Evolutionary conservation across 78 protist genomes (phyloP), one percentile per base, ranked within the genome.

Genomic region (Protostelium mycophagum): DNA sequence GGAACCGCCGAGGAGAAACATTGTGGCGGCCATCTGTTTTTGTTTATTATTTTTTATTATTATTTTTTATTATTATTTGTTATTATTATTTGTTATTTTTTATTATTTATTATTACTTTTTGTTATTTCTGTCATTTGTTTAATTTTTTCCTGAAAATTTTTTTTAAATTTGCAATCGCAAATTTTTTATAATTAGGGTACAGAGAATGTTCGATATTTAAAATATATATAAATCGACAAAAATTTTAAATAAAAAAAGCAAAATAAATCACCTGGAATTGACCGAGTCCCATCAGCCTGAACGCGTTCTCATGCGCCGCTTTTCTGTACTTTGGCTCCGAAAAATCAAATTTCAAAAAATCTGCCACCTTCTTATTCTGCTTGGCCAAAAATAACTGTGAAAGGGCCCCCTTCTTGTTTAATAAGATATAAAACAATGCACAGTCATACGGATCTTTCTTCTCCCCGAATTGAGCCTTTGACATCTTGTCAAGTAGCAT

Each of bases 11-110:
- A 91, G 39, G 5, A 91, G 63, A 73, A 91, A 91, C 29, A 91
- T 85, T 0, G 94, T 88, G 0, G 94, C 94, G 1, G 94, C 94
- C 86, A 91, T 35, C 5, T 88, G 90, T n/a, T n/a, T n/a, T n/a
- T n/a, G n/a, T n/a, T n/a, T n/a, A n/a, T n/a, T n/a, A n/a, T n/a
- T n/a, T n/a, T n/a, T n/a, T n/a, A n/a, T n/a, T n/a, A n/a, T n/a
- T n/a, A n/a, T n/a, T n/a, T n/a, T n/a, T n/a, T n/a, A n/a, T n/a
- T n/a, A n/a, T n/a, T n/a, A n/a, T n/a, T n/a, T n/a, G n/a, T n/a
- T n/a, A n/a, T n/a, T n/a, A n/a, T n/a, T n/a, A n/a, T n/a, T n/a
- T n/a, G n/a, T n/a, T n/a, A n/a, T n/a, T n/a, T n/a, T n/a, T n/a
- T n/a, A n/a, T n/a, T n/a, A n/a, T n/a, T n/a, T n/a, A n/a, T n/a